Evolutionary conservation across 2,329 filamentous ascomycete genomes (phyloP), one percentile per base, ranked within the genome.

Genomic region (Proliferodiscus dingleyae): DNA sequence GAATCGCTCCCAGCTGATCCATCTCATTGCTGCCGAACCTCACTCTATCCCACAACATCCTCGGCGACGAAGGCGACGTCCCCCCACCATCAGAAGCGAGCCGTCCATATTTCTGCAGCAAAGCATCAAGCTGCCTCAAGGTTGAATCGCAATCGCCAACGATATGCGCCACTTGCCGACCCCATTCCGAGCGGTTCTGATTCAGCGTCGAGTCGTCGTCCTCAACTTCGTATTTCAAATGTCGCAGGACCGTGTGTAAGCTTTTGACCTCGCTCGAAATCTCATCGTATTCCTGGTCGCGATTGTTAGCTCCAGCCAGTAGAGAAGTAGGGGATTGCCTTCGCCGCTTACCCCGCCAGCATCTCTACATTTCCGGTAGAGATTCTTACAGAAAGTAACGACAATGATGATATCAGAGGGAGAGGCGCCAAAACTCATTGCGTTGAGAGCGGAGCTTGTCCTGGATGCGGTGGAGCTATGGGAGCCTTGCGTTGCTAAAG

Each of bases 121-220:
- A 63, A 1, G 65, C 68, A 45, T 77, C 72, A 32, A 82, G 72
- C 58, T 80, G 71, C 53, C 70, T 70, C 10, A 83, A 69, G 1
- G 72, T 70, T 52, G 71, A 73, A 49, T 78, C 72, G 57, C 74
- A 75, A 57, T 80, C 75, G 52, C 75, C 69, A 42, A 81, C 63
- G 22, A 81, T 71, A 1, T 71, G 69, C 0, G 61, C 65, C 11
- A 83, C 67, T 56, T 78, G 72, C 28, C 71, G 68, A 7, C 65
- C 60, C 54, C 76, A 78, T 38, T 72, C 62, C 26, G 67, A 63
- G 18, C 64, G 65, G 21, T 61, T 58, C 33, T 65, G 60, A 64
- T 75, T 75, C 13, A 83, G 67, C 9, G 74, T 66, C 8, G 79
- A 81, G 53, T 76, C 74, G 1, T 69, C 67, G 54, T 80, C 77